These are phyloP conservation scores for Sicyos baderoa DNA, from an alignment of 306 rosid species.

Conservation along the genomic window DNA sequence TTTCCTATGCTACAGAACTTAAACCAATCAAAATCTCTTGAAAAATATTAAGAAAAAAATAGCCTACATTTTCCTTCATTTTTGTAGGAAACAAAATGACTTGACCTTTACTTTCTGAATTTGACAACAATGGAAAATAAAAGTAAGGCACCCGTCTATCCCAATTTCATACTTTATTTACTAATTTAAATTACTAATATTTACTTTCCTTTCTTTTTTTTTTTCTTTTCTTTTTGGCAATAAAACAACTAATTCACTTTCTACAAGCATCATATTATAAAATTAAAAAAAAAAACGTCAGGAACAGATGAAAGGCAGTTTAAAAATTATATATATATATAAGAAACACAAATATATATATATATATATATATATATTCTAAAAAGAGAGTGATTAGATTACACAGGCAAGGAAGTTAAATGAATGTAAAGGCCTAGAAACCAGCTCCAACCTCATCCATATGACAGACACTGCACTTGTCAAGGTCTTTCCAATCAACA, in stretches of 20 bases:
- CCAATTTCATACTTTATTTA: conserved; percentile 1
- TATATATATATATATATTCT: background rate
- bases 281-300: background rate
- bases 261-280: background rate
- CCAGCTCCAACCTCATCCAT: conserved; percentile 83
- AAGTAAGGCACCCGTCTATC: conserved; percentile 5
- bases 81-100: background rate
- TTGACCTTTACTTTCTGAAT: background rate
- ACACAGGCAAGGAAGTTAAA: background rate
- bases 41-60: background rate
- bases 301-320: background rate
- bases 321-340: background rate
- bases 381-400: background rate
- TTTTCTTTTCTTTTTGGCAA: too few species aligned
- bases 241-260: background rate
- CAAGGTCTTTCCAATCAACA: conserved; percentile 98
- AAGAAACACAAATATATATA: too few species aligned
- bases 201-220: background rate
- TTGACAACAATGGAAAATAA: background rate
- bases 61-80: background rate
- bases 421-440: conserved; percentile 6
- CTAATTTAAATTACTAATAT: background rate
- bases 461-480: conserved; percentile 96
- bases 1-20: background rate
- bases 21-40: background rate